These are phyloP conservation scores for Neofusicoccum umdonicola DNA, from an alignment of 2,329 filamentous ascomycete genomes.

Conservation along the genomic window DNA sequence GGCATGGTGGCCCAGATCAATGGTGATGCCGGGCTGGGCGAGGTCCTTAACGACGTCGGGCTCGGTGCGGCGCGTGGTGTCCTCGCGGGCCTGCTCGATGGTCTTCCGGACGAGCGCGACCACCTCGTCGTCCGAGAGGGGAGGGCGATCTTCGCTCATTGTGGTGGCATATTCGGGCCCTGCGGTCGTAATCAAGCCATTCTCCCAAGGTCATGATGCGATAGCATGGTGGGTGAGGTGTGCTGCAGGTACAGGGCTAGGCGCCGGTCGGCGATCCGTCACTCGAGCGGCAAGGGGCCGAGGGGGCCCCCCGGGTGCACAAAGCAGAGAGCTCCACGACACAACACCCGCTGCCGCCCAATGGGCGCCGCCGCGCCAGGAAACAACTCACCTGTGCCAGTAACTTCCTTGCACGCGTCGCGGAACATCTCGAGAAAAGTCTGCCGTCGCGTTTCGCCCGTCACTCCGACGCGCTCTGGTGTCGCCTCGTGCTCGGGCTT, in stretches of 20 bases:
- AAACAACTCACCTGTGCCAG: slow-evolving; percentile 2
- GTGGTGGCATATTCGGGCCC: slow-evolving; percentile 16
- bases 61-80: slow-evolving; percentile 51
- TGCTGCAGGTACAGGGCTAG: slow-evolving; percentile 12
- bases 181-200: slow-evolving; percentile 1
- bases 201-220: slow-evolving; percentile 8
- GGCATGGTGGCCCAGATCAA: slow-evolving; percentile 73
- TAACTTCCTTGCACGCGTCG: slow-evolving; percentile 1
- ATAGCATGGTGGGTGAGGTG: slow-evolving; percentile 1
- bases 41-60: slow-evolving; percentile 55
- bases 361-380: neutral
- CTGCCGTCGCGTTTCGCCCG: neutral
- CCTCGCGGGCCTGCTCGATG: slow-evolving; percentile 65
- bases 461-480: neutral
- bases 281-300: neutral
- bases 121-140: slow-evolving; percentile 61
- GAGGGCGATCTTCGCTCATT: slow-evolving; percentile 39
- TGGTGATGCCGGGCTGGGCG: slow-evolving; percentile 68
- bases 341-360: neutral
- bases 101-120: slow-evolving; percentile 64
- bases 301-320: neutral
- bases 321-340: slow-evolving; percentile 13
- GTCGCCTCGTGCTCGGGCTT: neutral
- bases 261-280: slow-evolving; percentile 7
- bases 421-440: neutral